A percentile compares a stretch with the other conserved stretches of the same genome.
Conservation (phyloP, 1,139 yeast genomes). For the Zygoascus hellenicus region DNA sequence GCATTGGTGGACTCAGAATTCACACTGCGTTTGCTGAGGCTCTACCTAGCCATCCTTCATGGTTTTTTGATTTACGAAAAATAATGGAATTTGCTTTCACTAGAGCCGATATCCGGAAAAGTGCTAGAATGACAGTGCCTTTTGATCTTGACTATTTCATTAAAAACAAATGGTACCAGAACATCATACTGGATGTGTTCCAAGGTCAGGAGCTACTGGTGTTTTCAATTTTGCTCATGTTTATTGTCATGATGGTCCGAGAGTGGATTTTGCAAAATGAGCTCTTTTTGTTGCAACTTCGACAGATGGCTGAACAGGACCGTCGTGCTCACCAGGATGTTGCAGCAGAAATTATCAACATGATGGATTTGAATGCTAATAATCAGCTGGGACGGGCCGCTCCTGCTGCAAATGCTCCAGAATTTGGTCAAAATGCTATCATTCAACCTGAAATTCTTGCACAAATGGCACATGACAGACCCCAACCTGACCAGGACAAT, state of each 20-base stretch:
- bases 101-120: slow-evolving; percentile 1
- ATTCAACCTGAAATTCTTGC: neutral
- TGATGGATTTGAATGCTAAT: neutral
- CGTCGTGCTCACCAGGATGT: too few relatives aligned
- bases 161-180: slow-evolving; percentile 2
- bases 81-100: slow-evolving; percentile 5
- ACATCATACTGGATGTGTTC: slow-evolving; percentile 20
- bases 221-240: slow-evolving; percentile 24
- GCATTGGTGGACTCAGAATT: slow-evolving; percentile 16
- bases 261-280: slow-evolving; percentile 36
- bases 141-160: slow-evolving; percentile 2
- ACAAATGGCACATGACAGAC: too few relatives aligned
- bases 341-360: neutral
- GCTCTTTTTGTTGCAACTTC: slow-evolving; percentile 15
- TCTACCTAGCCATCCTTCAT: slow-evolving; percentile 17
- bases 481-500: too few relatives aligned
- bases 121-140: slow-evolving; percentile 3
- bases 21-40: slow-evolving; percentile 23
- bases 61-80: neutral
- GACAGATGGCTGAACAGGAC: slow-evolving; percentile 11
- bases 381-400: neutral
- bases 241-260: slow-evolving; percentile 31
- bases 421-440: neutral
- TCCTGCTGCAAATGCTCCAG: neutral
- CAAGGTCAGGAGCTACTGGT: slow-evolving; percentile 32